phyloP scores from a whole-genome alignment of 768 basidiomycete genomes.

The Lentinula sp. region DNA sequence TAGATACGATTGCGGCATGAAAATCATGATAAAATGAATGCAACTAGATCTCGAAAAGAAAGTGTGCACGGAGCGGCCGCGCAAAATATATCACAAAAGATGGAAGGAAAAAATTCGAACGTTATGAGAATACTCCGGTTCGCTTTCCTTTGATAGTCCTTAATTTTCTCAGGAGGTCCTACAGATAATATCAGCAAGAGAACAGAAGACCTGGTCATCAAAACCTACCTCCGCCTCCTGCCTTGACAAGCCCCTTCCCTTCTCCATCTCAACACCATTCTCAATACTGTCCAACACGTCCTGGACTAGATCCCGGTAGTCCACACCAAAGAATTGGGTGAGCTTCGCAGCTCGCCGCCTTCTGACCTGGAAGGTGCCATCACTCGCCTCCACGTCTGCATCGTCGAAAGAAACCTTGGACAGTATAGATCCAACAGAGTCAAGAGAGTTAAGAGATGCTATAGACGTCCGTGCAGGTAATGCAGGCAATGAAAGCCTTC shows the following conservation, averaged over 20 bases:
- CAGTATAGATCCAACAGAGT: not conserved
- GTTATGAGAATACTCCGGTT: constrained; percentile 15
- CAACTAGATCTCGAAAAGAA: not conserved
- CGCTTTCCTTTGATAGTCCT: constrained; percentile 52
- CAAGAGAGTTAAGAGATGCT: constrained; percentile 24
- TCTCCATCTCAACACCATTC: constrained; percentile 64
- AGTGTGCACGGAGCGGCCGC: not conserved
- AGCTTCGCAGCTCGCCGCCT: constrained; percentile 77
- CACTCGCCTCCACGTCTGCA: constrained; percentile 1
- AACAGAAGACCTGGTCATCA: not conserved
- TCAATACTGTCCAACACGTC: constrained; percentile 82
- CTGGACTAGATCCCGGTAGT: constrained; percentile 71
- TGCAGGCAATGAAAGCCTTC: constrained; percentile 70
- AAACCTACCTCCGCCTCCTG: constrained; percentile 63
- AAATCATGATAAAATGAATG: not conserved
- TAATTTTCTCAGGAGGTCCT: constrained; percentile 54
- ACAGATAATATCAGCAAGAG: constrained; percentile 10
- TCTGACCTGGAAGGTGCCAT: constrained; percentile 58
- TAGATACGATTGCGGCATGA: not conserved
- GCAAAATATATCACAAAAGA: not conserved
- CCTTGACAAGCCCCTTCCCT: constrained; percentile 56
- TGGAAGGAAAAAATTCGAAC: not conserved
- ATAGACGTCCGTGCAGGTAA: constrained; percentile 64
- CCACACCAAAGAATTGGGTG: constrained; percentile 82
- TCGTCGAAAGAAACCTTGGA: constrained; percentile 2